Percentiles rank a stretch among this genome's conserved stretches.
phyloP scores from a whole-genome alignment of 139 green algal genomes.

The Picochlorum sp. region DNA sequence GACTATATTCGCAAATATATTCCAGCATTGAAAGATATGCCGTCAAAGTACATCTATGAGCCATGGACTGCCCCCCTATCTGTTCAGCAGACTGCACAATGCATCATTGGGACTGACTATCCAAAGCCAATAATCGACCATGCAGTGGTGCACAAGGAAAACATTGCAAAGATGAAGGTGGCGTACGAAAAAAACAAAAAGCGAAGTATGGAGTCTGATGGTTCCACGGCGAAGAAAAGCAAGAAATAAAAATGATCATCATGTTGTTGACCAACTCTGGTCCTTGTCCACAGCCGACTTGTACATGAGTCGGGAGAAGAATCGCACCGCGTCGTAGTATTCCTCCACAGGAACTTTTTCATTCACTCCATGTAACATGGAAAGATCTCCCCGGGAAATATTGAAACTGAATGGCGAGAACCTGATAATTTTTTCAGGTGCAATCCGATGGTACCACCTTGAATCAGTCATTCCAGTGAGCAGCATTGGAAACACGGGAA shows the following conservation, averaged over 20 bases:
- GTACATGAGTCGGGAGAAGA: too few relatives aligned
- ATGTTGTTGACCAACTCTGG: background rate
- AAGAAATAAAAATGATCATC: background rate
- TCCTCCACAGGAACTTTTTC: slow-evolving; percentile 44
- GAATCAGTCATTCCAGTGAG: slow-evolving; percentile 41
- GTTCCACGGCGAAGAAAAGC: background rate
- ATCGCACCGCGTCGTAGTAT: slow-evolving; percentile 14
- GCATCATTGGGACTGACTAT: slow-evolving; percentile 89
- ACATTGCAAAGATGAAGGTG: slow-evolving; percentile 61
- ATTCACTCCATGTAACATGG: slow-evolving; percentile 50
- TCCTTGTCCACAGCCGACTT: slow-evolving; percentile 9
- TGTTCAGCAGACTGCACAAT: slow-evolving; percentile 76
- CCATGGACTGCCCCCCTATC: slow-evolving; percentile 81
- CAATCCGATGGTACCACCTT: slow-evolving; percentile 39
- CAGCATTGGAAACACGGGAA: slow-evolving; percentile 37
- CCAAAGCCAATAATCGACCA: slow-evolving; percentile 82
- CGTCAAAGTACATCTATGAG: slow-evolving; percentile 91
- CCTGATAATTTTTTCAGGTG: slow-evolving; percentile 31
- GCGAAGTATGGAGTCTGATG: background rate
- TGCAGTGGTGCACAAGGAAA: slow-evolving; percentile 46
- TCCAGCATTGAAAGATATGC: slow-evolving; percentile 85
- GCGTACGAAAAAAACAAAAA: slow-evolving; percentile 38
- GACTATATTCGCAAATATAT: slow-evolving; percentile 80
- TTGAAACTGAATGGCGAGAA: slow-evolving; percentile 32
- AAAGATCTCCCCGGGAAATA: slow-evolving; percentile 28